Evolutionary conservation across 805 yeast genomes (phyloP).

Genomic region (Candida broadrunensis): DNA sequence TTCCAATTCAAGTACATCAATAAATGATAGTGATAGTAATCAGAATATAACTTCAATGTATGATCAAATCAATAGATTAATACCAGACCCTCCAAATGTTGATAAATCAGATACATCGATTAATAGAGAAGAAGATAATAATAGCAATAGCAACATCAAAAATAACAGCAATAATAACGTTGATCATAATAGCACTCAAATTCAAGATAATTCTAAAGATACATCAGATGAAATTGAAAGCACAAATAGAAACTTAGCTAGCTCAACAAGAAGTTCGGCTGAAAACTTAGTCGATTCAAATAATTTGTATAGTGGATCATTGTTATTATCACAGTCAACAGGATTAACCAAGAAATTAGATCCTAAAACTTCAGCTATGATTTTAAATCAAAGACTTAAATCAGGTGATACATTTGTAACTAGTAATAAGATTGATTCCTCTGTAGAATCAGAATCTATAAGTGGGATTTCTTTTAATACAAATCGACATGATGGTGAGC

Average conservation of each 20-base stretch:
- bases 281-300: slow-evolving; percentile 20
- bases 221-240: slow-evolving; percentile 1
- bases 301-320: slow-evolving; percentile 41
- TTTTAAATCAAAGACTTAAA: neutral
- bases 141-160: neutral
- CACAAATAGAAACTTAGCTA: neutral
- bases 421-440: slow-evolving; percentile 1
- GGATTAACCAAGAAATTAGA: slow-evolving; percentile 37
- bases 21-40: slow-evolving; percentile 6
- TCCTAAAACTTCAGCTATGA: slow-evolving; percentile 2
- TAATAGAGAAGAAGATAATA: neutral
- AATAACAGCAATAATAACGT: slow-evolving; percentile 4
- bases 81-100: slow-evolving; percentile 4
- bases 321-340: slow-evolving; percentile 41
- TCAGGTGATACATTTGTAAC: neutral
- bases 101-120: neutral
- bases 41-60: slow-evolving; percentile 7
- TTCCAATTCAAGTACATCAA: neutral
- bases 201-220: neutral
- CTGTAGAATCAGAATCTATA: slow-evolving; percentile 14
- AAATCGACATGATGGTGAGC: slow-evolving; percentile 20
- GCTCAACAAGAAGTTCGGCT: slow-evolving; percentile 19
- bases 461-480: slow-evolving; percentile 33
- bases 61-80: slow-evolving; percentile 8
- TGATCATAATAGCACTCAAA: neutral